phyloP scores from a whole-genome alignment of 371 early-diverging fungal genomes.

The Syncephalastrum sp. region DNA sequence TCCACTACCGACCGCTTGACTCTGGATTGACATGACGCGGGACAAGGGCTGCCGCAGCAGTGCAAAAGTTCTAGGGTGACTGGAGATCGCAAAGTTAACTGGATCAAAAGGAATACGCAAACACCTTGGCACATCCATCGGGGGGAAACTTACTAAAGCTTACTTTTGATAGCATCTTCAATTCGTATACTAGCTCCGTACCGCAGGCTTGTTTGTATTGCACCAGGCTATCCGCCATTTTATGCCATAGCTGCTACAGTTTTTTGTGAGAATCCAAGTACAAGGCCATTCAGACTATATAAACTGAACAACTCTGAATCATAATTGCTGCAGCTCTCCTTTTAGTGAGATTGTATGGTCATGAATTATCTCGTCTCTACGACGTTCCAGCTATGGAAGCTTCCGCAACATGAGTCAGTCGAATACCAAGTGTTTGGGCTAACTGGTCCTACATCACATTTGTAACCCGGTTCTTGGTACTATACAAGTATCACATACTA shows the following conservation, averaged over 20 bases:
- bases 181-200: conserved; percentile 69
- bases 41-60: conserved; percentile 62
- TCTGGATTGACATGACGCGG: conserved; percentile 58
- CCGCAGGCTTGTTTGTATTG: conserved; percentile 62
- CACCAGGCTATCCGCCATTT: conserved; percentile 71
- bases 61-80: conserved; percentile 56
- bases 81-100: conserved; percentile 58
- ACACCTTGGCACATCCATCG: too few relatives aligned
- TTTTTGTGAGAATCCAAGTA: conserved; percentile 19
- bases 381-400: too few relatives aligned
- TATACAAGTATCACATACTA: too few relatives aligned
- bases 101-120: background rate
- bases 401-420: too few relatives aligned
- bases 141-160: conserved; percentile 32
- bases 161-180: conserved; percentile 48
- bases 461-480: too few relatives aligned
- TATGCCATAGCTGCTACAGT: conserved; percentile 64
- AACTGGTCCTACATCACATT: too few relatives aligned
- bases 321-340: too few relatives aligned
- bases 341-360: too few relatives aligned
- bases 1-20: conserved; percentile 50
- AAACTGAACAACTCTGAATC: too few relatives aligned
- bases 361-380: too few relatives aligned
- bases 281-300: too few relatives aligned
- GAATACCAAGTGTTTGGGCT: too few relatives aligned